Evolutionary conservation across 192 early-diverging fungal species (phyloP), one percentile per base, ranked within the genome.

Genomic region (Mortierella alpina): DNA sequence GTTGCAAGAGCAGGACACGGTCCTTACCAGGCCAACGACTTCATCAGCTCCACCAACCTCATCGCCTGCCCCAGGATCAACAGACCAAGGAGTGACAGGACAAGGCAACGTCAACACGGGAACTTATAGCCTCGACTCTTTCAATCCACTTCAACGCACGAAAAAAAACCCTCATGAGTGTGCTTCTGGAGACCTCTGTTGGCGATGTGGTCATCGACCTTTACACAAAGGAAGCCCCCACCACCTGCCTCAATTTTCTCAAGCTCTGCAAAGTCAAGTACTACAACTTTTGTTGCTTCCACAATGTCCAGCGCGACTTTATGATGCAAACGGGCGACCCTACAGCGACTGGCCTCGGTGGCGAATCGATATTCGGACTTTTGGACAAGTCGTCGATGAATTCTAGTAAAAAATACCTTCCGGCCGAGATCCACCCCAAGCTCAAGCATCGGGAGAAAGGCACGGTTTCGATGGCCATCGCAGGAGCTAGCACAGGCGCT

Each of bases 131-230:
- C 31, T 31, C 31, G 31, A 31, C 31, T 31, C 31, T 31, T 31
- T 2, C 31, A 31, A 31, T 31, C 31, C 3, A 31, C 31, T 3
- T 31, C 31, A 31, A 31, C 31, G 31, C 31, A 31, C 31, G 31
- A 31, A 31, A 31, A 31, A 31, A 31, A 31, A 31, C 31, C 31
- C 31, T 31, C 40, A 80, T 85, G 84, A 85, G 84, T 49, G 96
- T 97, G 17, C 84, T 95, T 11, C 46, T 97, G 4, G 95, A 99
- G 82, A 99, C 97, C 1, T 95, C 96, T 1, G 75, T 95, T 20
- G 95, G 95, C 42, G 95, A 96, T 68, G 88, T 97, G 50, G 94
- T 96, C 63, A 93, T 97, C 42, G 95, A 97, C 82, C 85, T 97
- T n/a, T 83, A 92, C 59, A 88, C 88, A 11, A 85, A 92, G 56